Base-by-base conservation (phyloP, 1,284 basidiomycete genomes). In the Gymnopus androsaceus region DNA sequence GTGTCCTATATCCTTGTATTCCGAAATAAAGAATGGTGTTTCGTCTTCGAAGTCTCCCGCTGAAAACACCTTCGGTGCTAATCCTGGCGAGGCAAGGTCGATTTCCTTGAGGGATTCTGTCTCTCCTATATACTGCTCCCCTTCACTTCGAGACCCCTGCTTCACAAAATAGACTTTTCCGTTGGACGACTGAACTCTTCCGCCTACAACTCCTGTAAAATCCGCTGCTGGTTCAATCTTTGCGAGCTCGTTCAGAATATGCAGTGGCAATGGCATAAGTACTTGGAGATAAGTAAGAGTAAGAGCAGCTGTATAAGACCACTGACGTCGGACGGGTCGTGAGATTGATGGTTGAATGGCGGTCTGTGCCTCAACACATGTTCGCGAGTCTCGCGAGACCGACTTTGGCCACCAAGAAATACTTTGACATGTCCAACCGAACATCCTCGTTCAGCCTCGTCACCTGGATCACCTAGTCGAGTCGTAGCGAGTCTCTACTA, bases 51-150 rank as follows among this genome's bases (percentile, higher is more conserved):
- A 66, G 17, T 77, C 57, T 1, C 84, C 84, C 55, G 70, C 78
- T 5, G 80, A 77, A 31, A 89, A 64, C 14, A 93, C 64, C n/a
- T 64, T 70, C 0, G 92, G 92, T 1, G 82, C 84, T 15, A 94
- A 69, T 0, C 83, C 84, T 4, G 88, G 86, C 2, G 88, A 85
- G 5, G 85, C 88, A 15, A 64, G 60, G 15, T 75, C 65, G 64
- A 94, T 89, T 1, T 81, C 84, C 55, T 75, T 77, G 42, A 94
- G 78, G 4, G 88, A 87, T 61, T 85, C 82, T n/a, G 80, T 82
- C 68, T 94, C 91, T 21, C 88, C 90, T 0, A 70, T 63, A 61
- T 83, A 88, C 63, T 93, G 91, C 58, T 87, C 87, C 48, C 55
- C 66, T 58, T 89, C 85, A 14, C 59, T 60, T 4, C 69, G 42